These are phyloP conservation scores for Cytauxzoon felis DNA, from an alignment of 169 alveolate species.

Conservation along the genomic window DNA sequence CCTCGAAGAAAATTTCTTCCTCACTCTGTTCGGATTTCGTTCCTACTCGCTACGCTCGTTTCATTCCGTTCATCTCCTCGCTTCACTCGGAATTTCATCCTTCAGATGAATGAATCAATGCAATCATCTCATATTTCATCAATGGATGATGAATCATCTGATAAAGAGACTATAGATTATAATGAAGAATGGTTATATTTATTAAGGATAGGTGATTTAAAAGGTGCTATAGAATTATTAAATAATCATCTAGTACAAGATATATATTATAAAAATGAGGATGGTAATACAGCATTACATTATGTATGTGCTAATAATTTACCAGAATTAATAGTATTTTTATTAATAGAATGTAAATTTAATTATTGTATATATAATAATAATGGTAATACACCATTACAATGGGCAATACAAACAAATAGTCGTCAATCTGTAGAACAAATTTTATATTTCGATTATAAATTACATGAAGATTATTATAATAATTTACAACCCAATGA, in stretches of 20 bases:
- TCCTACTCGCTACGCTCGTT: no score
- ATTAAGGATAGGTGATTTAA: slow-evolving; percentile 42
- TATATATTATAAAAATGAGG: slow-evolving; percentile 37
- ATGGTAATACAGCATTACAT: slow-evolving; percentile 66
- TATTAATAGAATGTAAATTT: slow-evolving; percentile 60
- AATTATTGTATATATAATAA: slow-evolving; percentile 55
- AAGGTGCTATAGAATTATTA: slow-evolving; percentile 30
- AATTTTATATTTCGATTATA: slow-evolving; percentile 60
- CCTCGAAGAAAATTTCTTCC: no score
- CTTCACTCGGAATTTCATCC: no score
- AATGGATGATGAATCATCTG: slow-evolving; percentile 6
- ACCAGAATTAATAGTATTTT: slow-evolving; percentile 58
- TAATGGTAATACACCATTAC: slow-evolving; percentile 71
- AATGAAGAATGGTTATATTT: slow-evolving; percentile 55
- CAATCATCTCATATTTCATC: no score
- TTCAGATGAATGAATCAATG: no score
- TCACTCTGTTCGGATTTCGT: no score
- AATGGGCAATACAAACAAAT: slow-evolving; percentile 75
- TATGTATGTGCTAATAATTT: slow-evolving; percentile 70
- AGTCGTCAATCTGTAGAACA: slow-evolving; percentile 58
- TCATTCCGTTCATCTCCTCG: no score
- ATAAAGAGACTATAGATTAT: slow-evolving; percentile 9
- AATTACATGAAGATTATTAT: slow-evolving; percentile 49
- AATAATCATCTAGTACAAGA: slow-evolving; percentile 29
- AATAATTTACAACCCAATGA: slow-evolving; percentile 12